Conservation (phyloP, 2,329 filamentous ascomycete genomes). For the Xylaria sp. region DNA sequence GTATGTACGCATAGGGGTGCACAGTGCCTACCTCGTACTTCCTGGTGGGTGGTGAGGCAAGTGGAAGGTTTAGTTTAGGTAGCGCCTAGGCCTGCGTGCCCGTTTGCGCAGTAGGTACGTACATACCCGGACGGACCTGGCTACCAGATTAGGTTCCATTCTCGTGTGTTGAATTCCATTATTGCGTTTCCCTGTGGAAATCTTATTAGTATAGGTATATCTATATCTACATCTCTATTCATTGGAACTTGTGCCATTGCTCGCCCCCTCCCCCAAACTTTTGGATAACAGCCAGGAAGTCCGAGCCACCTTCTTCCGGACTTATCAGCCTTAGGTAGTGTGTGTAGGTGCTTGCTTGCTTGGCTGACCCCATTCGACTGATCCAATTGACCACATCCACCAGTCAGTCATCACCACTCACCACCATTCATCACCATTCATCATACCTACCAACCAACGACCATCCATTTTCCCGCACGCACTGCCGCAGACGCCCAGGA, state of each 20-base stretch:
- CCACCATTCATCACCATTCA: neutral
- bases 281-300: conserved; percentile 6
- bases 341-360: neutral
- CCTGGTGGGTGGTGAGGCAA: neutral
- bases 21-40: no score
- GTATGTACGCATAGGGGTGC: no score
- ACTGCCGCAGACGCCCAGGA: conserved; percentile 32
- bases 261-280: neutral
- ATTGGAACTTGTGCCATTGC: conserved; percentile 2
- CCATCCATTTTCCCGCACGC: conserved; percentile 25
- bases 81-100: neutral
- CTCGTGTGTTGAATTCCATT: neutral
- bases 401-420: conserved; percentile 9
- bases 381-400: conserved; percentile 10
- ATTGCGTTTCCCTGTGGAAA: neutral
- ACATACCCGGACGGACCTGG: no score
- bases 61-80: neutral
- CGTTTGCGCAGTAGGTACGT: neutral
- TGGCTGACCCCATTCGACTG: conserved; percentile 14
- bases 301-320: conserved; percentile 10
- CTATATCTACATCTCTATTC: neutral
- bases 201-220: neutral
- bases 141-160: neutral
- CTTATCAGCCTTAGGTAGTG: conserved; percentile 15
- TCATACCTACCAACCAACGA: conserved; percentile 16